A percentile compares a stretch with the other conserved stretches of the same genome.
Conservation (phyloP, 2,329 filamentous ascomycete genomes). For the Penicillium digitatum region DNA sequence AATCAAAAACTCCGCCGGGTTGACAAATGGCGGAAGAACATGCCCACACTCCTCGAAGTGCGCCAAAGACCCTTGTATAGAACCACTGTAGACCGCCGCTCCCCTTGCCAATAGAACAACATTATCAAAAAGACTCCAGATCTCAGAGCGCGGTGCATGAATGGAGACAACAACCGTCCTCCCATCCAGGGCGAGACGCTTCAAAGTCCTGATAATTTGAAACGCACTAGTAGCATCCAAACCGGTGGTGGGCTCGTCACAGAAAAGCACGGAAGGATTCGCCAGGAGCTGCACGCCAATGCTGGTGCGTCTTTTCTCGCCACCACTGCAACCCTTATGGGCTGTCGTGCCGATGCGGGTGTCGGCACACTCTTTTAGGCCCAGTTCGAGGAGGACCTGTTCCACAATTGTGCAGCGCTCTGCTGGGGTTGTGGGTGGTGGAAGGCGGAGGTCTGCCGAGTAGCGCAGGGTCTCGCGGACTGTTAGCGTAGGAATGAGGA, state of each 20-base stretch:
- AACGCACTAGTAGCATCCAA: conserved; percentile 74
- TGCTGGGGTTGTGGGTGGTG: conserved; percentile 56
- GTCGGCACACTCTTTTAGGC: conserved; percentile 71
- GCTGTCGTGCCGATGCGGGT: conserved; percentile 68
- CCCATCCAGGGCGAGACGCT: conserved; percentile 63
- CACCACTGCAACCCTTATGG: conserved; percentile 72
- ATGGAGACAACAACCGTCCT: conserved; percentile 70
- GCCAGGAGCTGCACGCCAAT: conserved; percentile 76
- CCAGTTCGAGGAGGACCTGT: conserved; percentile 70
- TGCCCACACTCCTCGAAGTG: conserved; percentile 63
- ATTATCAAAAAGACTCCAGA: conserved; percentile 73
- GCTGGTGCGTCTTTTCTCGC: conserved; percentile 71
- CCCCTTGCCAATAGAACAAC: conserved; percentile 66
- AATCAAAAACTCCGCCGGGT: conserved; percentile 72
- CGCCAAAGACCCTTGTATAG: conserved; percentile 53
- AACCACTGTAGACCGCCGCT: conserved; percentile 64
- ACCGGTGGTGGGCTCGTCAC: conserved; percentile 72
- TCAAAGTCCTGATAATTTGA: conserved; percentile 67
- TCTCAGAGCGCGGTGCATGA: conserved; percentile 73
- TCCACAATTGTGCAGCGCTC: conserved; percentile 65
- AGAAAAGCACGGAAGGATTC: conserved; percentile 71
- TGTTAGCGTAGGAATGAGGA: conserved; percentile 68
- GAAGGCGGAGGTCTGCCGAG: conserved; percentile 67
- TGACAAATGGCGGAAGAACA: conserved; percentile 65
- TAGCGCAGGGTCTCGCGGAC: conserved; percentile 72